A percentile compares a stretch with the other conserved stretches of the same genome.
Conservation (phyloP, 805 yeast genomes). For the Kluyveromyces nonfermentans region DNA sequence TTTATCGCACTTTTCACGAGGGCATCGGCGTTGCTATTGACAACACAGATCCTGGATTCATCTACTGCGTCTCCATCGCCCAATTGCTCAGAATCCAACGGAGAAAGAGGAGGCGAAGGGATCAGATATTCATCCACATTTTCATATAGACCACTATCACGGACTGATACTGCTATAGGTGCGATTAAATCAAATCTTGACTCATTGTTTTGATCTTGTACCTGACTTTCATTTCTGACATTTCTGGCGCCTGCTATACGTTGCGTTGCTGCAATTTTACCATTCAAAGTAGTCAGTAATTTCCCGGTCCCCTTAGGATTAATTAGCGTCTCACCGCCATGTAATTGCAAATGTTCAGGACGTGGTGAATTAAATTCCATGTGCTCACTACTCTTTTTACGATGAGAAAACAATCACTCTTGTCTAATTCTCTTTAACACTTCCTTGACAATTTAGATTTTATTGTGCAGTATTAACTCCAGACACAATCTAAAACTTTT, state of each 20-base stretch:
- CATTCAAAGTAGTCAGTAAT: slow-evolving; percentile 4
- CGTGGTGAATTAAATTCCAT: slow-evolving; percentile 28
- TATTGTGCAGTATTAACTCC: background rate
- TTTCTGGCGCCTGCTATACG: background rate
- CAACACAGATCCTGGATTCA: background rate
- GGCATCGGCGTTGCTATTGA: background rate
- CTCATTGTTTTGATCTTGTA: background rate
- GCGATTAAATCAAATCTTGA: slow-evolving; percentile 3
- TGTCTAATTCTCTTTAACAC: too few species aligned
- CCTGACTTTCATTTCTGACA: background rate
- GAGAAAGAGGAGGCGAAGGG: slow-evolving; percentile 29
- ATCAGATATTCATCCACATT: slow-evolving; percentile 18
- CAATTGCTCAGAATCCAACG: slow-evolving; percentile 9
- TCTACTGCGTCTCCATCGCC: background rate
- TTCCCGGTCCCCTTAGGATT: slow-evolving; percentile 14
- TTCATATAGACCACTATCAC: background rate
- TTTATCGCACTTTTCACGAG: background rate
- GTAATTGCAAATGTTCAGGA: slow-evolving; percentile 27
- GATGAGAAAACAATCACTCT: background rate
- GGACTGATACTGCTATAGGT: background rate
- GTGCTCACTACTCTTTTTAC: background rate
- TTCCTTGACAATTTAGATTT: background rate
- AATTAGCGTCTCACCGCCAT: slow-evolving; percentile 6
- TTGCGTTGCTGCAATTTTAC: background rate
- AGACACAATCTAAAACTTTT: background rate